A percentile compares a stretch with the other conserved stretches of the same genome.
phyloP scores from a whole-genome alignment of 176 grass and related monocot species.

The Phoenix roebelenii region DNA sequence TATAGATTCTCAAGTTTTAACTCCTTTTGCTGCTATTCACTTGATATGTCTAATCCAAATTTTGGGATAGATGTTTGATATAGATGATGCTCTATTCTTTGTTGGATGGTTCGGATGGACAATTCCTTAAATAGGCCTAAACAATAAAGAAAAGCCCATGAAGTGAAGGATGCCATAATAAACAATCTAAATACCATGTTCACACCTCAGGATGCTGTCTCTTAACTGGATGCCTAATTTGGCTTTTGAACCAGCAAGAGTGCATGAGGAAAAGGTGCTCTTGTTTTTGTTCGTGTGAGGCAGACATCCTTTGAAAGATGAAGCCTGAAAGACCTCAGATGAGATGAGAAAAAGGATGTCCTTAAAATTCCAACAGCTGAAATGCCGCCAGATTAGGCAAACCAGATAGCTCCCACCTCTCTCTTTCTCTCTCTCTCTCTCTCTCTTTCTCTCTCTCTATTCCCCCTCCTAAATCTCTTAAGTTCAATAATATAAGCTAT shows the following conservation, averaged over 20 bases:
- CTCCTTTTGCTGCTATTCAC: too few species aligned
- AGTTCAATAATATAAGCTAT: constrained; percentile 8
- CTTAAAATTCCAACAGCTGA: constrained; percentile 20
- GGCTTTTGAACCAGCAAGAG: constrained; percentile 20
- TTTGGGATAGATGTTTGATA: too few species aligned
- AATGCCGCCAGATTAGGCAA: constrained; percentile 25
- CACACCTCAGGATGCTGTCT: constrained; percentile 78
- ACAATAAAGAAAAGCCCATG: too few species aligned
- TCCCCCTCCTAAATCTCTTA: background rate
- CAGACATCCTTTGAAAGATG: too few species aligned
- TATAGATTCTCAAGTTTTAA: too few species aligned
- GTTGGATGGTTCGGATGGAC: too few species aligned
- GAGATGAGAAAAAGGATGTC: constrained; percentile 10
- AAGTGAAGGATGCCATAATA: background rate
- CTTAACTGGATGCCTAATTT: constrained; percentile 47
- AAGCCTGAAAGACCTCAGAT: too few species aligned
- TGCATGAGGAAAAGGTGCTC: constrained; percentile 13
- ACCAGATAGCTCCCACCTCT: background rate
- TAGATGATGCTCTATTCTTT: too few species aligned
- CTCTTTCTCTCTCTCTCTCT: background rate
- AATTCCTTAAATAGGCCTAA: too few species aligned
- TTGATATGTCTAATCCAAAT: too few species aligned
- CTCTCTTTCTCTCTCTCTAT: constrained; percentile 6
- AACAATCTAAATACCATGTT: constrained; percentile 40
- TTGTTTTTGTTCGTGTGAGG: constrained; percentile 19